These are phyloP conservation scores for Tripterygium wilfordii DNA, from an alignment of 177 flowering plant genomes.

Conservation along the genomic window DNA sequence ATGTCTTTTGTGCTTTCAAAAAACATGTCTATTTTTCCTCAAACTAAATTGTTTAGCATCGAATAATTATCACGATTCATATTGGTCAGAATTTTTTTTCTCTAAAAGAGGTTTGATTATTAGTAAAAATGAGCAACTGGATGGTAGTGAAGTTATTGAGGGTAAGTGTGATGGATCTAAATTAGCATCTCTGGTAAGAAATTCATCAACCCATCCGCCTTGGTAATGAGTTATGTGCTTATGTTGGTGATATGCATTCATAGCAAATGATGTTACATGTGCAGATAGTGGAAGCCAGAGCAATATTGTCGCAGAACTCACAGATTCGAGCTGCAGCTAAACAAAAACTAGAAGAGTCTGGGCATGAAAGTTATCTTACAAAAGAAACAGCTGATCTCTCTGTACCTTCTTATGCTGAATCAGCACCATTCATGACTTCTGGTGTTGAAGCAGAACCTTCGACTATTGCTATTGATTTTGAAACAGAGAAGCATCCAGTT, in stretches of 20 bases:
- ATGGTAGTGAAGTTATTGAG: too few relatives aligned
- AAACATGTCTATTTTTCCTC: too few relatives aligned
- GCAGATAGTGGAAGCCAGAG: conserved; percentile 83
- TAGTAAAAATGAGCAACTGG: too few relatives aligned
- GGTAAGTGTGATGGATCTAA: too few relatives aligned
- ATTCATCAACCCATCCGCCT: too few relatives aligned
- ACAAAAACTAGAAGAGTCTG: conserved; percentile 24
- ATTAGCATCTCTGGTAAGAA: too few relatives aligned
- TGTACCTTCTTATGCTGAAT: conserved; percentile 26
- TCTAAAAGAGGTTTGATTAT: too few relatives aligned
- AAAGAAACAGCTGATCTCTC: conserved; percentile 21
- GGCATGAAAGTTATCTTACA: conserved; percentile 9
- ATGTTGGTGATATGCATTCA: not conserved
- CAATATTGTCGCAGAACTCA: conserved; percentile 45
- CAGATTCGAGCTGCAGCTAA: conserved; percentile 24
- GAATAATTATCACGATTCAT: too few relatives aligned
- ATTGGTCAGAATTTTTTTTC: too few relatives aligned
- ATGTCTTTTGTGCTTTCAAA: too few relatives aligned
- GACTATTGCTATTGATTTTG: conserved; percentile 16
- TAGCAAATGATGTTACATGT: conserved; percentile 6
- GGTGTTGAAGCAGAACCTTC: conserved; percentile 18
- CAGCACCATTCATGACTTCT: conserved; percentile 14
- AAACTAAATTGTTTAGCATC: too few relatives aligned
- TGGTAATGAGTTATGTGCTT: too few relatives aligned
- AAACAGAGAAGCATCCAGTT: conserved; percentile 49